Base-by-base conservation (phyloP, 2,329 filamentous ascomycete genomes). In the Colletotrichum sp. region DNA sequence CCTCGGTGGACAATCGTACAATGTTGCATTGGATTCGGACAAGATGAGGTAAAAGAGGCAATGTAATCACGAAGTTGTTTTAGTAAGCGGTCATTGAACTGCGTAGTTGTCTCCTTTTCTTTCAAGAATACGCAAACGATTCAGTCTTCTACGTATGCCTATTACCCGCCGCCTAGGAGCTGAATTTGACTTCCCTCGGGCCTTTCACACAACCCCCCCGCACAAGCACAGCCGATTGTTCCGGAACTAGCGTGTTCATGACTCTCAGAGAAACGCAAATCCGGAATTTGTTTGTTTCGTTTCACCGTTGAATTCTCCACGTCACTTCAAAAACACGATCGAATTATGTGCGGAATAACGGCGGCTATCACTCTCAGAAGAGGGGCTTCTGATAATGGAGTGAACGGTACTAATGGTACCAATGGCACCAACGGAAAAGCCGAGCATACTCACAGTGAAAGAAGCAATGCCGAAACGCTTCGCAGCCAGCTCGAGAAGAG, bases 301-400 rank as follows among this genome's bases (percentile, higher is more conserved):
- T 32, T 43, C 57, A 16, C n/a, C 43, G 43, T 21, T 52, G n/a
- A 21, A 21, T 59, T 24, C n/a, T 36, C 21, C 28, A 48, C 24
- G 16, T 24, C 6, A 6, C 18, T n/a, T 28, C 55, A 10, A 6
- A 59, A n/a, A 21, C 55, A 24, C n/a, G 16, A 16, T 26, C 28
- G 15, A 26, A n/a, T 2, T 18, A 76, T 76, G 74, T 76, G 74
- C 48, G 74, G 74, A 65, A 76, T 76, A 16, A 76, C 74, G 18
- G 74, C 74, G 5, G 61, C 48, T 15, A 24, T 76, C 26, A 39
- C 15, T 28, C 64, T 76, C 10, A 55, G 13, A 34, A 18, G 70
- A 36, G 21, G 48, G 6, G 15, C 4, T 7, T 21, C 36, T 13
- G 16, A 12, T 12, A 9, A 55, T 3, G 15, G 16, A n/a, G 28